Conservation (phyloP, 805 yeast genomes). For the Babjeviella inositovora region DNA sequence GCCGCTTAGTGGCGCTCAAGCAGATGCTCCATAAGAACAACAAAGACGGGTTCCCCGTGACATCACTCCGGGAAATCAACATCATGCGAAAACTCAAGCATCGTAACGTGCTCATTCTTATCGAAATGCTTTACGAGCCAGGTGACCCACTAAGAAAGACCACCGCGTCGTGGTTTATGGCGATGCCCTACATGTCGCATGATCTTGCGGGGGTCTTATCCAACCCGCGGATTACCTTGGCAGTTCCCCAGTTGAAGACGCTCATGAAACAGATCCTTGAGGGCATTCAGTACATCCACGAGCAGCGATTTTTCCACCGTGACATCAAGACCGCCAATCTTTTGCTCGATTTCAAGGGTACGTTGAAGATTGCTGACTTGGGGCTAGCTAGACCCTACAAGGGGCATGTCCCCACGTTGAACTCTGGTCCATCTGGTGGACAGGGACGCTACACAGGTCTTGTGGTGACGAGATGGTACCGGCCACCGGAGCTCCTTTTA, state of each 20-base stretch:
- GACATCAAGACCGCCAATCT: conserved; percentile 97
- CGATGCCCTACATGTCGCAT: conserved; percentile 82
- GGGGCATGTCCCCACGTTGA: conserved; percentile 40
- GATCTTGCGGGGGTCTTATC: conserved; percentile 84
- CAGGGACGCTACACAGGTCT: conserved; percentile 34
- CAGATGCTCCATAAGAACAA: background rate
- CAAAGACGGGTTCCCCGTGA: conserved; percentile 7
- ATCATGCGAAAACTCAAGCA: conserved; percentile 3
- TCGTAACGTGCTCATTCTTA: conserved; percentile 3
- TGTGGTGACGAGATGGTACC: conserved; percentile 95
- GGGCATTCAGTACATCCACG: conserved; percentile 76
- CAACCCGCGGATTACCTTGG: conserved; percentile 50
- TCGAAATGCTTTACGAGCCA: conserved; percentile 2
- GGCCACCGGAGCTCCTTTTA: conserved; percentile 85
- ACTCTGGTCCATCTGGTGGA: conserved; percentile 35
- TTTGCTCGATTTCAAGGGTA: conserved; percentile 59
- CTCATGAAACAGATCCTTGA: conserved; percentile 61
- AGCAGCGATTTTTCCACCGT: conserved; percentile 47
- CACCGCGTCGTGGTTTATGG: conserved; percentile 52
- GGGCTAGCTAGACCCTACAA: conserved; percentile 74
- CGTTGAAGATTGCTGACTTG: conserved; percentile 85
- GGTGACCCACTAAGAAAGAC: conserved; percentile 9
- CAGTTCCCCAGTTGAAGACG: conserved; percentile 64
- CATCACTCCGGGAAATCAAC: conserved; percentile 8
- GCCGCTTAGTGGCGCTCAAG: background rate